These are phyloP conservation scores for Lachancea lanzarotensis DNA, from an alignment of 805 yeast genomes.

Conservation along the genomic window DNA sequence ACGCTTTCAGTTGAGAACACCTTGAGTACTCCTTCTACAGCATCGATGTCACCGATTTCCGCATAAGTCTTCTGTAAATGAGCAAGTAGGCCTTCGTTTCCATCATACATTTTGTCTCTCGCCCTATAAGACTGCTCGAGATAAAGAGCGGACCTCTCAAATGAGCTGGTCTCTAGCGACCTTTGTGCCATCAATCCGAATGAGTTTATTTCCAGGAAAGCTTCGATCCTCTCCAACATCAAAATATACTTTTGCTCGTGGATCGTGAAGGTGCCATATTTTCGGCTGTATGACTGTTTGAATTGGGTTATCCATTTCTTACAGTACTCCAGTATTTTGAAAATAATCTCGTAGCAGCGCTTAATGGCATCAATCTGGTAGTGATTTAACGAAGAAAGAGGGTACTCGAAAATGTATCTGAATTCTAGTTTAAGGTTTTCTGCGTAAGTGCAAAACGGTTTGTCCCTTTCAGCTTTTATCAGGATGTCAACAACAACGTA, in stretches of 20 bases:
- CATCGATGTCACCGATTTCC: constrained; percentile 81
- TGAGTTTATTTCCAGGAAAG: constrained; percentile 52
- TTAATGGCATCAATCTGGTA: constrained; percentile 55
- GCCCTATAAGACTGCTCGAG: constrained; percentile 66
- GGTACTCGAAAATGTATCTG: constrained; percentile 46
- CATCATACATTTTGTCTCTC: constrained; percentile 21
- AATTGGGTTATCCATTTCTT: constrained; percentile 60
- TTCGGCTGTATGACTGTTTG: constrained; percentile 30
- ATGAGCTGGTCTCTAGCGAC: constrained; percentile 77
- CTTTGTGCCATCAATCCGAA: constrained; percentile 65
- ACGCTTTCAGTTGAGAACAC: constrained; percentile 62
- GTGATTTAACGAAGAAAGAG: constrained; percentile 40
- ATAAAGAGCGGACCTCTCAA: constrained; percentile 80
- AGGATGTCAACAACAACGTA: constrained; percentile 64
- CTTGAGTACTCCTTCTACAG: constrained; percentile 78
- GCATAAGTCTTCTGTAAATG: constrained; percentile 74
- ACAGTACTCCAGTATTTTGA: constrained; percentile 75
- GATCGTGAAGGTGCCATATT: constrained; percentile 24
- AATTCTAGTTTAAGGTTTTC: constrained; percentile 54
- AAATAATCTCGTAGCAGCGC: constrained; percentile 64
- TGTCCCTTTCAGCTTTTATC: constrained; percentile 42
- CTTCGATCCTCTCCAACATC: constrained; percentile 35
- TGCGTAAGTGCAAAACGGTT: constrained; percentile 34
- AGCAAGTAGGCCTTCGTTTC: constrained; percentile 36
- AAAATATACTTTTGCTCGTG: constrained; percentile 18